Conservation (phyloP, 2,329 filamentous ascomycete species). For the Talaromyces marneffei region DNA sequence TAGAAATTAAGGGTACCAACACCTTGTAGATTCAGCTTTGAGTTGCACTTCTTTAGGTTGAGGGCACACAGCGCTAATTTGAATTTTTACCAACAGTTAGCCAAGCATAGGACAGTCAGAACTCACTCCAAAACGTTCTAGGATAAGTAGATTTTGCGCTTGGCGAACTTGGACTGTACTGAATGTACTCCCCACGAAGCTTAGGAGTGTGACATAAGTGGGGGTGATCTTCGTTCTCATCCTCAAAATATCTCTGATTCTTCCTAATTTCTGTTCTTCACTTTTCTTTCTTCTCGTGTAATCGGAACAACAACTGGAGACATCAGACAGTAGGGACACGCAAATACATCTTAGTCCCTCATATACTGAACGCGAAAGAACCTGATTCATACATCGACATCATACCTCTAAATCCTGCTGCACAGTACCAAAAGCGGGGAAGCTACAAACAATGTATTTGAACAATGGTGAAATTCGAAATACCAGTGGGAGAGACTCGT, state of each 20-base stretch:
- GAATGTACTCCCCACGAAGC: no score
- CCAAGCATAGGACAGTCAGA: neutral
- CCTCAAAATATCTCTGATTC: neutral
- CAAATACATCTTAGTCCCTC: neutral
- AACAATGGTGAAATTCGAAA: neutral
- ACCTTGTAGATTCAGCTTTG: neutral
- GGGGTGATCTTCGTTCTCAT: neutral
- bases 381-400: neutral
- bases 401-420: neutral
- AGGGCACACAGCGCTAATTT: neutral
- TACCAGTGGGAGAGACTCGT: neutral
- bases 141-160: no score
- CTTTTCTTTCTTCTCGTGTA: neutral
- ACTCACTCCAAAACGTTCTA: neutral
- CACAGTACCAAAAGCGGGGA: neutral
- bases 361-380: neutral
- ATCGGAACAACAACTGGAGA: neutral
- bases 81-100: neutral
- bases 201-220: neutral
- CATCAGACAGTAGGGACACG: neutral
- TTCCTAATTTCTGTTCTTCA: neutral
- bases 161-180: no score
- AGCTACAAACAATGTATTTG: neutral
- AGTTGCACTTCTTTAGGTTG: neutral
- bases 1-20: neutral